Evolutionary conservation across 441 rosid species (phyloP).

Genomic region (Populus hybrid): DNA sequence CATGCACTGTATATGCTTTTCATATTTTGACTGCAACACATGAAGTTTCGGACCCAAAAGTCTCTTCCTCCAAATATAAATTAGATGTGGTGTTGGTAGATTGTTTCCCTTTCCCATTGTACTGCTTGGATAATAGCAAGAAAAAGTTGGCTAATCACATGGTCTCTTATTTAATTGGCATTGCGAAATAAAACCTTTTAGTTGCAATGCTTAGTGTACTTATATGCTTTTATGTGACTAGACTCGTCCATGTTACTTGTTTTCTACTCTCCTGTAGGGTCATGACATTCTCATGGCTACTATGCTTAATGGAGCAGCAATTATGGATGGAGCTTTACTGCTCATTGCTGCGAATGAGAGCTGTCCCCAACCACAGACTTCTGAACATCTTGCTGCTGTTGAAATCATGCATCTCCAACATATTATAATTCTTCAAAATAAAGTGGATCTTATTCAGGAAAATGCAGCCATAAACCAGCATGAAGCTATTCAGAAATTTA

Average conservation of each 20-base stretch:
- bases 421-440: conserved; percentile 87
- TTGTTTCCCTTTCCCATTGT: not conserved
- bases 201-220: not conserved
- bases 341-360: conserved; percentile 90
- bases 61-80: not conserved
- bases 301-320: conserved; percentile 99
- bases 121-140: not conserved
- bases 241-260: not conserved
- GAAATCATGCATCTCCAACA: conserved; percentile 93
- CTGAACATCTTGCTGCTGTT: conserved; percentile 95
- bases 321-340: conserved; percentile 97
- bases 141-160: not conserved
- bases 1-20: not conserved
- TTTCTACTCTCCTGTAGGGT: conserved; percentile 49
- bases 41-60: not conserved
- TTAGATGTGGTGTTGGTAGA: not conserved
- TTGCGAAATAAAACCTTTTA: not conserved
- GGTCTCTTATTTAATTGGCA: not conserved
- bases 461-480: conserved; percentile 86
- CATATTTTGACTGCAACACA: not conserved
- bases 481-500: conserved; percentile 78
- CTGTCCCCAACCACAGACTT: conserved; percentile 96
- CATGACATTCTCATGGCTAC: conserved; percentile 99
- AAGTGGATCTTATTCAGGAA: conserved; percentile 93
- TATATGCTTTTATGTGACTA: not conserved